Base-by-base conservation (phyloP, 2,329 filamentous ascomycete species). In the Pestalotiopsis sp. region DNA sequence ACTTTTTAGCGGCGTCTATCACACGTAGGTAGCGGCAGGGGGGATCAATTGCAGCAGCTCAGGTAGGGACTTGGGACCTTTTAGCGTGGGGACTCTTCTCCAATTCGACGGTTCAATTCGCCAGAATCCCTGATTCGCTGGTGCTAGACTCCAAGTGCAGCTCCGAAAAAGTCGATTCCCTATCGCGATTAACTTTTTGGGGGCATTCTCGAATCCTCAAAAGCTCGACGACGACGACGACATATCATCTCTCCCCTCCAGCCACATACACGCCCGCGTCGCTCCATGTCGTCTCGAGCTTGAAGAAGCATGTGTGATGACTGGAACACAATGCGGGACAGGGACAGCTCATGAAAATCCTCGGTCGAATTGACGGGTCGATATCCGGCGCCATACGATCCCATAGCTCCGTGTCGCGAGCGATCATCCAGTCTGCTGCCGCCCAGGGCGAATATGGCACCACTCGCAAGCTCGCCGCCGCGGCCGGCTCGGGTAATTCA, bases 341-440 rank as follows among this genome's bases (percentile, higher is more conserved):
- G 80, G 82, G 84, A 82, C 81, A 83, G 80, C 87, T 83, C 85
- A 90, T 90, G 87, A 89, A 85, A 86, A 81, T 85, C 81, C 81
- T 84, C 75, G 85, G 82, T 81, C 85, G 85, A 86, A 84, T 89
- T 80, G 86, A 89, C 80, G 82, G 86, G 83, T 86, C 86, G 83
- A 84, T 87, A 83, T 87, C 84, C 82, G 83, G 84, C 83, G 84
- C 86, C 78, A 83, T 87, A 79, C 80, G 31, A 39, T 67, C 57
- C 57, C 66, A 67, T 14, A 62, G 66, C 59, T 63, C 57, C 61
- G 65, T 64, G 56, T 60, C 36, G 49, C 67, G 38, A 68, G 69
- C 66, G 31, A 36, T 36, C 70, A 57, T 70, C 13, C 39, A 59
- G 31, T 56, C 38, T 45, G 38, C 65, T 25, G 49, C 31, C 31